These are phyloP conservation scores for Xylaria hypoxylon DNA, from an alignment of 2,329 filamentous ascomycete species.

Conservation along the genomic window DNA sequence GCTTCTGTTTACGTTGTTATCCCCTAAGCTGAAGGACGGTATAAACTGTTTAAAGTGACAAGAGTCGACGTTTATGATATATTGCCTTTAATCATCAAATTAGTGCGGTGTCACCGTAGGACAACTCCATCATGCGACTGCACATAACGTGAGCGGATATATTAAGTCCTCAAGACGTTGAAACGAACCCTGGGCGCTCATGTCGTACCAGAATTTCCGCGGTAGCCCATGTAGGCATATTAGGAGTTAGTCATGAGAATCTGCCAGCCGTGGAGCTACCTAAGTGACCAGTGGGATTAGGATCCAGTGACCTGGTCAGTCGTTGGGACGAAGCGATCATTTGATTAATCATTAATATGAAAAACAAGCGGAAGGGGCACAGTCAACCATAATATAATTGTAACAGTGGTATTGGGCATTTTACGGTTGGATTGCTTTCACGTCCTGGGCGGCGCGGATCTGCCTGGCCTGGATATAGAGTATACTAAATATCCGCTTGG, in stretches of 20 bases:
- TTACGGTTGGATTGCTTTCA: not conserved
- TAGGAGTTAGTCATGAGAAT: not conserved
- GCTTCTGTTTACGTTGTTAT: not conserved
- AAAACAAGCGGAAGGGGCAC: constrained; percentile 17
- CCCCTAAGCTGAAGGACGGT: not conserved
- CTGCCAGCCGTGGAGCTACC: not conserved
- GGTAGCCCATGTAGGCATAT: not conserved
- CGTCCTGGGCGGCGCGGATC: not conserved
- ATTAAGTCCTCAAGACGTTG: constrained; percentile 1
- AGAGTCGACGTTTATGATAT: not conserved
- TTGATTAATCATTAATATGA: constrained; percentile 15
- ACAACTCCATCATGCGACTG: constrained; percentile 8
- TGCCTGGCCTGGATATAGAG: not conserved
- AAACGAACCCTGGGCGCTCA: constrained; percentile 8
- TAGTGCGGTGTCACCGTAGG: not conserved
- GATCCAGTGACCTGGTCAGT: not conserved
- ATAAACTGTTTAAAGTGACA: not conserved
- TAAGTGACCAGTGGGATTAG: constrained; percentile 1
- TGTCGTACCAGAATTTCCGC: not conserved
- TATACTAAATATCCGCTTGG: not conserved
- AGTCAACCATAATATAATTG: not conserved
- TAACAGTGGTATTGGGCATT: not conserved
- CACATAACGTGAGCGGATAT: constrained; percentile 1
- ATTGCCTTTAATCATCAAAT: not conserved
- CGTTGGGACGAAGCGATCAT: not conserved